A percentile compares a stretch with the other conserved stretches of the same genome.
Conservation (phyloP, 495 filamentous ascomycete genomes). For the Aspergillus cristatus region DNA sequence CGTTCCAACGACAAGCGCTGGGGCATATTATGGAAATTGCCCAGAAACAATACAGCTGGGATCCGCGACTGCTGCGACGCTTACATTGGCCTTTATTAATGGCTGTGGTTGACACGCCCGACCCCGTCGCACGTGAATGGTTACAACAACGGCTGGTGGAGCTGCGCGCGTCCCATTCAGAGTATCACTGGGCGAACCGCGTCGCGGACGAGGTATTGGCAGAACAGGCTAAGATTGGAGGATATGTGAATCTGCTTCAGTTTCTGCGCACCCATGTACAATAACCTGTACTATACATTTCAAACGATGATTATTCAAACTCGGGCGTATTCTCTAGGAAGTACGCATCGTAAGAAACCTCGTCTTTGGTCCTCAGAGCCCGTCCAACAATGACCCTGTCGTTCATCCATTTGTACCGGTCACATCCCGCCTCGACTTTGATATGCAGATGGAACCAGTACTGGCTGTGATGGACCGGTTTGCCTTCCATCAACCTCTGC, state of each 20-base stretch:
- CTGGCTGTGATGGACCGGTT: constrained; percentile 16
- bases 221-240: constrained; percentile 17
- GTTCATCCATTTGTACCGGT: constrained; percentile 28
- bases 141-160: constrained; percentile 27
- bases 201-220: constrained; percentile 26
- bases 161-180: constrained; percentile 22
- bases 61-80: constrained; percentile 27
- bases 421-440: constrained; percentile 22
- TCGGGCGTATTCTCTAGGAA: constrained; percentile 18
- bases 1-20: constrained; percentile 24
- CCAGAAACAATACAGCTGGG: constrained; percentile 27
- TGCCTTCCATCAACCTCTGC: constrained; percentile 20
- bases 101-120: constrained; percentile 34
- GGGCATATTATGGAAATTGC: constrained; percentile 29
- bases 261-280: constrained; percentile 16
- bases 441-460: constrained; percentile 28
- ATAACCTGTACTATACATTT: constrained; percentile 10
- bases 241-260: constrained; percentile 25
- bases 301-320: constrained; percentile 2
- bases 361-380: constrained; percentile 18
- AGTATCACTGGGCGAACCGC: constrained; percentile 26
- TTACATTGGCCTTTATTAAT: constrained; percentile 40
- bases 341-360: constrained; percentile 24
- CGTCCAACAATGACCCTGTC: constrained; percentile 23
- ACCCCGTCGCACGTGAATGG: constrained; percentile 30